phyloP scores from a whole-genome alignment of 345 rosid species.

The Fremontodendron californicum region DNA sequence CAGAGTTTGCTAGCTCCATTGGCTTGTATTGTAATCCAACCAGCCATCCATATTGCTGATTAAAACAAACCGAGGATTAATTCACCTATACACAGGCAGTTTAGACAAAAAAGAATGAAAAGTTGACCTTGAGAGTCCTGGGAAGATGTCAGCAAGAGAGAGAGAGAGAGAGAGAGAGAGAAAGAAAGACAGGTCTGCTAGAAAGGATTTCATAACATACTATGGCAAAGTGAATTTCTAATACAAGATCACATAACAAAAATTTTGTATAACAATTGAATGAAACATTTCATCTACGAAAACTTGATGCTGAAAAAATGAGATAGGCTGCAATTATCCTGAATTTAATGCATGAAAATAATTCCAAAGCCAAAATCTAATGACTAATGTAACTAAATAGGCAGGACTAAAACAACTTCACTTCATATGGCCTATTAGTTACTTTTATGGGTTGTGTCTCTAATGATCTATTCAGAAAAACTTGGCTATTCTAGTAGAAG shows the following conservation, averaged over 20 bases:
- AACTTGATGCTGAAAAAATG: not conserved
- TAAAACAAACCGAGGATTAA: not conserved
- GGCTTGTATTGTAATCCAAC: conserved; percentile 94
- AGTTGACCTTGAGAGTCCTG: not conserved
- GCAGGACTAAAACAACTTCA: not conserved
- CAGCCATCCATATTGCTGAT: conserved; percentile 92
- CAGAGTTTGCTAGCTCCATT: conserved; percentile 84
- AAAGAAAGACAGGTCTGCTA: not conserved
- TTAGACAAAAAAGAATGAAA: not conserved
- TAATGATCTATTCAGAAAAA: not conserved
- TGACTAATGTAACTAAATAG: not conserved
- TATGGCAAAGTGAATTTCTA: not conserved
- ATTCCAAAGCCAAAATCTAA: not conserved
- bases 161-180: not conserved
- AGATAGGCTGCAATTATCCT: not conserved
- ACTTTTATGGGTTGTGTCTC: not conserved
- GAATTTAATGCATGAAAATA: not conserved
- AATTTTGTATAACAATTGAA: not conserved
- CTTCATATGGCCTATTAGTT: not conserved
- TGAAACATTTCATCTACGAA: not conserved
- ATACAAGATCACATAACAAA: not conserved
- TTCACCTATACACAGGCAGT: not conserved
- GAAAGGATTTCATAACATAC: not conserved
- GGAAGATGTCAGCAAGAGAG: not conserved
- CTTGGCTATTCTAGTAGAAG: not conserved